phyloP scores from a whole-genome alignment of 176 grass and related monocot genomes.

The Phragmites australis region DNA sequence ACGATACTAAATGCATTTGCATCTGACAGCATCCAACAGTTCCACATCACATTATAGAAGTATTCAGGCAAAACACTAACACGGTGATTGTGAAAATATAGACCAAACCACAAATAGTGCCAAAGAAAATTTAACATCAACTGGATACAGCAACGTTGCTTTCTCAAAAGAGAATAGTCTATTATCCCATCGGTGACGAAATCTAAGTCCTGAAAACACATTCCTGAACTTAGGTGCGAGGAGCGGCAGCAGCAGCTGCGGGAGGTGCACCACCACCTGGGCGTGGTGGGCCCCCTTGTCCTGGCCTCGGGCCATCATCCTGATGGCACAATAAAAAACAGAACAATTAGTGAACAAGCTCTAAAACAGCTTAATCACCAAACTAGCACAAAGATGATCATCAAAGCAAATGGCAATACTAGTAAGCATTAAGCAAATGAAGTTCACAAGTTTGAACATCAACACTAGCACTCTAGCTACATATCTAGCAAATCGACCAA shows the following conservation, averaged over 20 bases:
- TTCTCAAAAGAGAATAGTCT: conserved; percentile 10
- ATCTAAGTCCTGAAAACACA: background rate
- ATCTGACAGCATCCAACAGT: background rate
- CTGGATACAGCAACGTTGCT: background rate
- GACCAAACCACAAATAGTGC: conserved; percentile 24
- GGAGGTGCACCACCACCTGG: conserved; percentile 52
- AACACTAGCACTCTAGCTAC: background rate
- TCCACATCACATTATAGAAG: background rate
- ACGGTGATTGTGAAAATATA: no score
- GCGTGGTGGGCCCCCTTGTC: conserved; percentile 43
- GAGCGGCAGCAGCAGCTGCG: background rate
- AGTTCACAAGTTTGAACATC: background rate
- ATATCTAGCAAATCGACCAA: background rate
- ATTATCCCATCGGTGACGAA: background rate
- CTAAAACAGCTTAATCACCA: background rate
- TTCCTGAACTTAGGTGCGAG: conserved; percentile 29
- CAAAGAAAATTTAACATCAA: background rate
- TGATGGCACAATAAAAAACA: background rate
- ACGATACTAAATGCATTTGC: background rate
- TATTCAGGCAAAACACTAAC: background rate
- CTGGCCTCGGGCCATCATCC: conserved; percentile 42
- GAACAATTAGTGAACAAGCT: background rate
- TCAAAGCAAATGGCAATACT: background rate
- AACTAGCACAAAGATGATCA: no score
- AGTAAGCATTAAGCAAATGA: background rate